A percentile compares a stretch with the other conserved stretches of the same genome.
phyloP scores from a whole-genome alignment of 306 rosid genomes.

The Cucumis melo region DNA sequence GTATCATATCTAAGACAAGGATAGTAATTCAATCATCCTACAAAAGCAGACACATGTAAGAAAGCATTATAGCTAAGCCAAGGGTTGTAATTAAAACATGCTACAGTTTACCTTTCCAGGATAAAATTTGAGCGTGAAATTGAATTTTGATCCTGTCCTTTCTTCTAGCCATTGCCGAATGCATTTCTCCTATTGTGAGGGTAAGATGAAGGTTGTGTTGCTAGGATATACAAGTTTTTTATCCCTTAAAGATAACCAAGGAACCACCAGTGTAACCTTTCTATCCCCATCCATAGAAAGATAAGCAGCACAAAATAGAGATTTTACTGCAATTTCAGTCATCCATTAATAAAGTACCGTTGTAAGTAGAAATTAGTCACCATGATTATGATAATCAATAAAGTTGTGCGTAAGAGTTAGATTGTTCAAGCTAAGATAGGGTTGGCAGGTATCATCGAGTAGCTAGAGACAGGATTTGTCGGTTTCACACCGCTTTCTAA shows the following conservation, averaged over 20 bases:
- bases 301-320: slow-evolving; percentile 87
- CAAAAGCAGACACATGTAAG: background rate
- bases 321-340: slow-evolving; percentile 94
- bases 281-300: slow-evolving; percentile 51
- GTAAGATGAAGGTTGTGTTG: slow-evolving; percentile 48
- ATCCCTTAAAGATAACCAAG: slow-evolving; percentile 78
- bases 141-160: slow-evolving; percentile 49
- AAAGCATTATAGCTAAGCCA: background rate
- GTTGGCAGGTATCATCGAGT: no score
- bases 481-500: no score
- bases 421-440: no score
- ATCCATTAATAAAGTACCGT: no score
- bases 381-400: no score
- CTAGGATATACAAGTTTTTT: slow-evolving; percentile 67
- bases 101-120: slow-evolving; percentile 54
- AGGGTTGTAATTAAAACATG: background rate
- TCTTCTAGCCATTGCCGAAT: slow-evolving; percentile 71
- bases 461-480: no score
- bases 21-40: background rate
- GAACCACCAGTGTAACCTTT: slow-evolving; percentile 64
- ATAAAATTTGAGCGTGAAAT: slow-evolving; percentile 51
- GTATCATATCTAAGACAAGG: background rate
- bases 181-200: slow-evolving; percentile 54
- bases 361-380: no score
- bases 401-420: no score